These are phyloP conservation scores for Oryza rufipogon DNA, from an alignment of 176 grass and related monocot species.

Conservation along the genomic window DNA sequence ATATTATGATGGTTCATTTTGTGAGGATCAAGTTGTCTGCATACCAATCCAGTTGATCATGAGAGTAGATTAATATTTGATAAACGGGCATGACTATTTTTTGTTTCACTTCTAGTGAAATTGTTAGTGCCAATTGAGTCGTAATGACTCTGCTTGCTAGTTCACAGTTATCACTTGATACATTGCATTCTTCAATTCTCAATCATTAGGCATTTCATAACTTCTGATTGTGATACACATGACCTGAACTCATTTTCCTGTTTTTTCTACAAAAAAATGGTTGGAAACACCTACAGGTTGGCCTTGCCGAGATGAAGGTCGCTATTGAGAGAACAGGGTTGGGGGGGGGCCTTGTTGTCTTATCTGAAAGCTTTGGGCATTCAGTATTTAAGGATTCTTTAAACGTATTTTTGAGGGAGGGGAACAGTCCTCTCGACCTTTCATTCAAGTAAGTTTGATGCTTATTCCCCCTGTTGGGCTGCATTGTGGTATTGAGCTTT, in stretches of 20 bases:
- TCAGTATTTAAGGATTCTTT: slow-evolving; percentile 96
- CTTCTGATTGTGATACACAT: not conserved
- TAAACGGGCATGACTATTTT: not conserved
- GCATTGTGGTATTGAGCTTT: not conserved
- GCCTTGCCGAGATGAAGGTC: slow-evolving; percentile 97
- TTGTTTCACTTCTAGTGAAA: not conserved
- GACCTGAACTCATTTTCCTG: not conserved
- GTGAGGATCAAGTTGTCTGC: not conserved
- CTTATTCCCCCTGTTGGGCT: not conserved
- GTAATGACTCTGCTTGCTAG: not conserved
- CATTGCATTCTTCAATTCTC: not conserved
- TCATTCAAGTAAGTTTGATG: slow-evolving; percentile 90
- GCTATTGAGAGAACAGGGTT: slow-evolving; percentile 96
- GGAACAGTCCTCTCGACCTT: slow-evolving; percentile 83
- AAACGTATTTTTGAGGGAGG: slow-evolving; percentile 89
- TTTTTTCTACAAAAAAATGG: slow-evolving; percentile 16
- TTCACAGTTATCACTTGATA: not conserved
- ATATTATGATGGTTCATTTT: slow-evolving; percentile 17
- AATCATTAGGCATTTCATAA: not conserved
- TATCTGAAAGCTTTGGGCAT: slow-evolving; percentile 99
- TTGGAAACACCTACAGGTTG: slow-evolving; percentile 65
- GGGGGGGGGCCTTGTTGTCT: slow-evolving; percentile 95
- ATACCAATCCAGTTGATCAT: not conserved
- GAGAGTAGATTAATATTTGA: not conserved
- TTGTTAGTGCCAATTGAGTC: not conserved